Evolutionary conservation across 2,329 filamentous ascomycete species (phyloP), one percentile per base, ranked within the genome.

Genomic region (Immersiporthe knoxdaviesiana): DNA sequence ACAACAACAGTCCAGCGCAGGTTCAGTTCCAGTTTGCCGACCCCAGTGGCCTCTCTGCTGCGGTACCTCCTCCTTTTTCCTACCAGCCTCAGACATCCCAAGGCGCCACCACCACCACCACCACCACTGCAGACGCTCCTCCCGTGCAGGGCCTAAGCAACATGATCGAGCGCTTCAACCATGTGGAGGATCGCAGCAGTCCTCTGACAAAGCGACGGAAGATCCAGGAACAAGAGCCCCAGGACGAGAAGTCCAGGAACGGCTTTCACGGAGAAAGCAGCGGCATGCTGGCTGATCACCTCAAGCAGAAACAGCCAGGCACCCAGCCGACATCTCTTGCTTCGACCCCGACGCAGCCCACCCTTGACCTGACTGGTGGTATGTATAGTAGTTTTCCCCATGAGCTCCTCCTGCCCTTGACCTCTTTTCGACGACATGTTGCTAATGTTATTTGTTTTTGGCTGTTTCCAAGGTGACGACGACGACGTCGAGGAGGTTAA

Each of bases 131-230:
- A n/a, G n/a, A n/a, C n/a, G n/a, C n/a, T n/a, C 54, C 60, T 24
- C 70, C 65, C 47, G 63, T 73, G 32, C 78, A 76, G 64, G 86
- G 87, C 35, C 84, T 88, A 73, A 84, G 85, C 12, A 80, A 81
- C 67, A 88, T 94, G 81, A 88, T 97, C 60, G 92, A 97, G 78
- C 87, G 88, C 41, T 84, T 94, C 77, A 92, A 94, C 77, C 90
- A 91, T 73, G 87, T 97, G 18, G 86, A 92, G 73, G 85, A 90
- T 65, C 91, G 94, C 35, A 74, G 82, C 76, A 72, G 84, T 78
- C 83, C 85, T 2, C 88, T 91, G 27, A 81, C 84, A 37, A 95
- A 95, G 80, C 89, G 89, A 65, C 81, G 88, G 66, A 94, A 89
- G 76, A 78, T 86, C 11, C 81, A 84, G 62, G 81, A 84, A 44